phyloP scores from a whole-genome alignment of 768 basidiomycete species.

The Serpula lacrymans region DNA sequence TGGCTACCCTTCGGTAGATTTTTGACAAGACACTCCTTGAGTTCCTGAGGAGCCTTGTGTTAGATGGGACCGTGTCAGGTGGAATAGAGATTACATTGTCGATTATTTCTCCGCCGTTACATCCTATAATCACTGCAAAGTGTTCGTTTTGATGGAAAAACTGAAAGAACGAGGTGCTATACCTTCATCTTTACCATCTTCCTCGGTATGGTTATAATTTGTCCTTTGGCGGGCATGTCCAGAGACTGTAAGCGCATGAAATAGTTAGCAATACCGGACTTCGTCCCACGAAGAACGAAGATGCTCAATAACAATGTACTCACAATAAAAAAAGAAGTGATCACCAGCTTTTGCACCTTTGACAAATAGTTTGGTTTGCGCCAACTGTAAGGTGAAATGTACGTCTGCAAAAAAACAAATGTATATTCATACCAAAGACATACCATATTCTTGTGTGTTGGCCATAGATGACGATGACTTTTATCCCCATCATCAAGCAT shows the following conservation, averaged over 20 bases:
- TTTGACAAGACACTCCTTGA: conserved; percentile 19
- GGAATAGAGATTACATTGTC: conserved; percentile 20
- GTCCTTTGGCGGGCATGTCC: conserved; percentile 48
- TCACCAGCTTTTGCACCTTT: conserved; percentile 43
- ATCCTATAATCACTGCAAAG: conserved; percentile 10
- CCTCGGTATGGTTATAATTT: conserved; percentile 41
- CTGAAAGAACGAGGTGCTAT: neutral
- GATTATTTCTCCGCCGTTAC: conserved; percentile 12
- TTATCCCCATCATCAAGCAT: conserved; percentile 40
- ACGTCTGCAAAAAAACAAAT: too few relatives aligned
- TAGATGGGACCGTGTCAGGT: conserved; percentile 16
- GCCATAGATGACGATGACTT: conserved; percentile 28
- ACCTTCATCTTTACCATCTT: conserved; percentile 56
- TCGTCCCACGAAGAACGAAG: neutral
- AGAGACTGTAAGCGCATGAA: conserved; percentile 35
- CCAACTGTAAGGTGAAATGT: conserved; percentile 26
- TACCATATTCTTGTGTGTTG: conserved; percentile 46
- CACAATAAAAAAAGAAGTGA: conserved; percentile 58
- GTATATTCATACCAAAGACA: conserved; percentile 10
- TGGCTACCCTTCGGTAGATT: conserved; percentile 24
- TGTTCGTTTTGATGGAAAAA: conserved; percentile 1
- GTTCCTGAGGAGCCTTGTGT: conserved; percentile 9
- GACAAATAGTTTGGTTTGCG: conserved; percentile 42
- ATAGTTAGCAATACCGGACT: neutral
- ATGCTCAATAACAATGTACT: conserved; percentile 7